Conservation (phyloP, 768 basidiomycete genomes). For the Naematelia encephala region DNA sequence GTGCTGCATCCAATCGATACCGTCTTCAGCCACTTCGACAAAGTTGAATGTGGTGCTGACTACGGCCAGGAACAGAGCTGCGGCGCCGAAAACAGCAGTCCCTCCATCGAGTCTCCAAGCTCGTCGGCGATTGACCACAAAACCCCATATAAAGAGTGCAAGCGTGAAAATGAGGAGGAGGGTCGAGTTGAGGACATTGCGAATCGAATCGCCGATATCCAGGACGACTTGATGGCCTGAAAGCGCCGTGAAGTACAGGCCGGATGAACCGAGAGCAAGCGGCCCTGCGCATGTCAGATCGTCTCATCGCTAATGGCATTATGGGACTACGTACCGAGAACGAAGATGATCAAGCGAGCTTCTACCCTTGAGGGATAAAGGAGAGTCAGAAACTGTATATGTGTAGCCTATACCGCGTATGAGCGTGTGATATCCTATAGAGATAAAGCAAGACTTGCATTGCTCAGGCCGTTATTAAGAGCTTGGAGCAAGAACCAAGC, state of each 20-base stretch:
- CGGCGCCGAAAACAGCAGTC: constrained; percentile 86
- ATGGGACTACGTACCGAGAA: constrained; percentile 66
- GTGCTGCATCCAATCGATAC: constrained; percentile 86
- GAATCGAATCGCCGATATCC: constrained; percentile 66
- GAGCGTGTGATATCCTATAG: background rate
- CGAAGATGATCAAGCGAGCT: constrained; percentile 73
- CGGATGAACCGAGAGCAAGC: constrained; percentile 74
- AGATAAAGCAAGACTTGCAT: constrained; percentile 57
- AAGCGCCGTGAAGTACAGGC: constrained; percentile 79
- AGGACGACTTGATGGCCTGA: constrained; percentile 54
- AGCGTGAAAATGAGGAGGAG: constrained; percentile 91
- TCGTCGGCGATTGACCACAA: constrained; percentile 77
- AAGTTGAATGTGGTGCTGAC: constrained; percentile 78
- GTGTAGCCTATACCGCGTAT: constrained; percentile 67
- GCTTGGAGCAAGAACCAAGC: constrained; percentile 89
- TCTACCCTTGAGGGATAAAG: constrained; percentile 89
- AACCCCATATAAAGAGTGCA: constrained; percentile 88
- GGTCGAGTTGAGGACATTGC: constrained; percentile 93
- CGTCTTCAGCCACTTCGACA: constrained; percentile 79
- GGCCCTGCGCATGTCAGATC: constrained; percentile 58
- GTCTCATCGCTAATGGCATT: background rate
- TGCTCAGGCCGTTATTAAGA: constrained; percentile 74
- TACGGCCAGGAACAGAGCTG: constrained; percentile 76
- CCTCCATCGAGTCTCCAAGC: constrained; percentile 98
- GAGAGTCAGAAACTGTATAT: constrained; percentile 94